A percentile compares a stretch with the other conserved stretches of the same genome.
Conservation (phyloP, 2,329 filamentous ascomycete genomes). For the Apiospora kogelbergensis region DNA sequence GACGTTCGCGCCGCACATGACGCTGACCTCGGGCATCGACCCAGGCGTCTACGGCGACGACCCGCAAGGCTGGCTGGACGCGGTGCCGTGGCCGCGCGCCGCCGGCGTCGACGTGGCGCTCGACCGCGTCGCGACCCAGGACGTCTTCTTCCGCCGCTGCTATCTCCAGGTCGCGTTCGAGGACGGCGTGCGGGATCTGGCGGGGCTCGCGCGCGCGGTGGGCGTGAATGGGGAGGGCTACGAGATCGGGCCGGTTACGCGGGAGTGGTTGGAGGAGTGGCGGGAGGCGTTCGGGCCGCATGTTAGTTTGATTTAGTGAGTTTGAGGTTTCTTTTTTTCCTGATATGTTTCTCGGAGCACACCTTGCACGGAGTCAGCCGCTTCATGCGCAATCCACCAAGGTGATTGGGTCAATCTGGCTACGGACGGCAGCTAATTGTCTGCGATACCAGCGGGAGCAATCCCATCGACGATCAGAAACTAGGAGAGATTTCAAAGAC, state of each 20-base stretch:
- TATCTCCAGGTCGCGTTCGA: conserved; percentile 25
- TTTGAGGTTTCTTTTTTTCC: background rate
- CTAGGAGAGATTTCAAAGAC: conserved; percentile 21
- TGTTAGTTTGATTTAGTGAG: conserved; percentile 35
- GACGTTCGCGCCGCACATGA: conserved; percentile 30
- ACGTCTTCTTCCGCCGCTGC: conserved; percentile 30
- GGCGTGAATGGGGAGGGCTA: conserved; percentile 25
- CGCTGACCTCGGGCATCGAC: conserved; percentile 29
- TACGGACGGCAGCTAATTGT: background rate
- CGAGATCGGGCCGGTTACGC: conserved; percentile 11
- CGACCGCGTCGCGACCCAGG: conserved; percentile 23
- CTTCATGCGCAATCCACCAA: background rate
- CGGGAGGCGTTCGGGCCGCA: conserved; percentile 29
- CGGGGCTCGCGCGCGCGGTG: conserved; percentile 24
- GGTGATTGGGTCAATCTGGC: background rate
- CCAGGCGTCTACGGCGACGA: conserved; percentile 21
- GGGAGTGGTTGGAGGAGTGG: conserved; percentile 28
- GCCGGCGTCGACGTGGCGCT: conserved; percentile 20
- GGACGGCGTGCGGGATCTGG: conserved; percentile 15
- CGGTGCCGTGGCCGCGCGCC: conserved; percentile 20
- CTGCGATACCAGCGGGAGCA: conserved; percentile 23
- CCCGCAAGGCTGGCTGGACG: conserved; percentile 31
- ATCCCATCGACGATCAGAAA: conserved; percentile 23
- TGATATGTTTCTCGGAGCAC: background rate
- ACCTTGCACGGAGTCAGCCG: too few species aligned